These are phyloP conservation scores for Botrytis porri DNA, from an alignment of 2,329 filamentous ascomycete genomes.

Conservation along the genomic window DNA sequence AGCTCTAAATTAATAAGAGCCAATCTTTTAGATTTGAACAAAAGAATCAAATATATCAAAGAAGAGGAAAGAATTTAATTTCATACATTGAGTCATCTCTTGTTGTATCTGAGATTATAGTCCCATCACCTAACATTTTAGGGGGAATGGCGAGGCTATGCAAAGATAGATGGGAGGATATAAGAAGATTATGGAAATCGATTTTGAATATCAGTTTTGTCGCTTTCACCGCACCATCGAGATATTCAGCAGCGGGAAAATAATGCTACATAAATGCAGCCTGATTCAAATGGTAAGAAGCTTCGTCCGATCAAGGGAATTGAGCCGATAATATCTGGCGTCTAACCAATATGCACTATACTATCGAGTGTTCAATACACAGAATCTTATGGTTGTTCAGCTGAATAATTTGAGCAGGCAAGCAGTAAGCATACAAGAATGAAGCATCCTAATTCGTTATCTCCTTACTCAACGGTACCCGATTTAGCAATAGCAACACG, in stretches of 20 bases:
- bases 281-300: neutral
- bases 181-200: neutral
- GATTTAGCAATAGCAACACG: slow-evolving; percentile 55
- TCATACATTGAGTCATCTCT: no score
- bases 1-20: rapidly evolving
- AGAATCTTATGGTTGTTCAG: neutral
- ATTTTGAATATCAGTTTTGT: neutral
- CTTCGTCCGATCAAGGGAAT: neutral
- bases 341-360: neutral
- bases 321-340: neutral
- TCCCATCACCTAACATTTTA: no score
- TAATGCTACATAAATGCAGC: neutral
- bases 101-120: no score
- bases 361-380: neutral
- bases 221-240: neutral
- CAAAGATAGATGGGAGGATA: neutral
- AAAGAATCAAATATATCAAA: neutral
- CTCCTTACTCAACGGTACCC: slow-evolving; percentile 41
- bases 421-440: neutral
- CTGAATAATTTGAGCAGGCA: neutral
- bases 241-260: neutral
- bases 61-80: no score
- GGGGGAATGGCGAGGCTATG: neutral
- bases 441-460: neutral
- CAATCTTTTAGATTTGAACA: neutral